Evolutionary conservation across 1,284 basidiomycete species (phyloP).

Genomic region (Gymnopus androsaceus): DNA sequence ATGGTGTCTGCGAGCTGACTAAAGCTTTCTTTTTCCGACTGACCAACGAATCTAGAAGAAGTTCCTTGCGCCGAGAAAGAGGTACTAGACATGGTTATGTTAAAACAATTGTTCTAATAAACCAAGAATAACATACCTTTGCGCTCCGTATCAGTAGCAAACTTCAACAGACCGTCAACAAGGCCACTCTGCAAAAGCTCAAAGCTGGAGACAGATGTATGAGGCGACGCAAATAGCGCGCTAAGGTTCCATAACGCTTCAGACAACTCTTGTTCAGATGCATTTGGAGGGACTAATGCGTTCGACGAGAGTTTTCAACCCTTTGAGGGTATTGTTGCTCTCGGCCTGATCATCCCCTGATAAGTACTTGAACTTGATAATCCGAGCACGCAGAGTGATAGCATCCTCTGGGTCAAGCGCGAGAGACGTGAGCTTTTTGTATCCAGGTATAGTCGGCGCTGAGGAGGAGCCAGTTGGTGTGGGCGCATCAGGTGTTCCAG

Average conservation of each 20-base stretch:
- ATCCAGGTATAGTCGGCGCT: conserved; percentile 54
- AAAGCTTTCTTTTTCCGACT: conserved; percentile 50
- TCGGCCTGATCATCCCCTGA: conserved; percentile 59
- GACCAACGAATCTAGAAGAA: conserved; percentile 76
- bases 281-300: conserved; percentile 55
- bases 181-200: conserved; percentile 94
- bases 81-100: conserved; percentile 45
- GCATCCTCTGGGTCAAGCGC: conserved; percentile 83
- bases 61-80: conserved; percentile 61
- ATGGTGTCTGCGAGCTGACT: conserved; percentile 56
- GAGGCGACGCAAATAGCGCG: conserved; percentile 75
- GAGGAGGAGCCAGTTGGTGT: conserved; percentile 29
- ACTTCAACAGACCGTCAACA: conserved; percentile 84
- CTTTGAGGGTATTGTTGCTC: conserved; percentile 65
- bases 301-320: conserved; percentile 66
- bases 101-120: conserved; percentile 9
- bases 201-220: conserved; percentile 89
- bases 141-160: conserved; percentile 71
- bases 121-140: conserved; percentile 42
- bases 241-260: conserved; percentile 74
- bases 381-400: conserved; percentile 84
- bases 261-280: conserved; percentile 67
- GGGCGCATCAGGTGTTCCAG: conserved; percentile 37
- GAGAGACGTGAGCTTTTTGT: conserved; percentile 65
- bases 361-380: conserved; percentile 81